A percentile compares a stretch with the other conserved stretches of the same genome.
Evolutionary conservation across 2,329 filamentous ascomycete species (phyloP).

Genomic region (Magnaporthales sp.): DNA sequence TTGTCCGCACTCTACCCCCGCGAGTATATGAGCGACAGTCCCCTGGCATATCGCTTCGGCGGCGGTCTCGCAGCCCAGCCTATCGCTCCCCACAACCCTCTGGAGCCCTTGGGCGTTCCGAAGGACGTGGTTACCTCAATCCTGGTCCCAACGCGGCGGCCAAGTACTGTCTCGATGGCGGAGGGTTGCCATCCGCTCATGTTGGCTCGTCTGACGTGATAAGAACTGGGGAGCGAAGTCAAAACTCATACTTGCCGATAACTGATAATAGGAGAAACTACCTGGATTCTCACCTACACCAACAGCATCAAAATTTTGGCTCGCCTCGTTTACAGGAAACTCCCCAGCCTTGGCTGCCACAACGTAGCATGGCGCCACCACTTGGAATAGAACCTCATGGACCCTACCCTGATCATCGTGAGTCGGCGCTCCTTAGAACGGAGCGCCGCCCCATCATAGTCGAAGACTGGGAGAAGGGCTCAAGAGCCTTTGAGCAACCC

Average conservation of each 20-base stretch:
- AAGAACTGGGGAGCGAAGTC: not conserved
- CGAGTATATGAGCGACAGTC: slow-evolving; percentile 3
- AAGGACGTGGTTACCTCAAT: not conserved
- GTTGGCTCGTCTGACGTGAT: not conserved
- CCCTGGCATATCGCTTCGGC: not conserved
- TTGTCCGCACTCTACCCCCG: slow-evolving; percentile 12
- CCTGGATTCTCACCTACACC: not conserved
- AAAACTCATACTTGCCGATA: not conserved
- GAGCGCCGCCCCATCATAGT: slow-evolving; percentile 7
- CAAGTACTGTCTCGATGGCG: not conserved
- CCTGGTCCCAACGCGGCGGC: not conserved
- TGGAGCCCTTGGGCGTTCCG: not conserved
- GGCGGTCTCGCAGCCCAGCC: slow-evolving; percentile 2
- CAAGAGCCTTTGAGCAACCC: not conserved
- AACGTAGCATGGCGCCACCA: not conserved
- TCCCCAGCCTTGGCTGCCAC: not conserved
- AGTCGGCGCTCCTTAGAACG: slow-evolving; percentile 5
- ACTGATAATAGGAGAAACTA: not conserved
- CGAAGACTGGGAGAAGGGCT: slow-evolving; percentile 6
- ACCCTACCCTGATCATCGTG: not conserved
- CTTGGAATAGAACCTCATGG: not conserved
- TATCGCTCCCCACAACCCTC: not conserved
- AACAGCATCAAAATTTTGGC: not conserved
- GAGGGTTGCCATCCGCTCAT: not conserved
- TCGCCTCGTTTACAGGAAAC: not conserved